A percentile compares a stretch with the other conserved stretches of the same genome.
These are phyloP conservation scores for Chrysoporthe deuterocubensis DNA, from an alignment of 2,329 filamentous ascomycete species.

Conservation along the genomic window DNA sequence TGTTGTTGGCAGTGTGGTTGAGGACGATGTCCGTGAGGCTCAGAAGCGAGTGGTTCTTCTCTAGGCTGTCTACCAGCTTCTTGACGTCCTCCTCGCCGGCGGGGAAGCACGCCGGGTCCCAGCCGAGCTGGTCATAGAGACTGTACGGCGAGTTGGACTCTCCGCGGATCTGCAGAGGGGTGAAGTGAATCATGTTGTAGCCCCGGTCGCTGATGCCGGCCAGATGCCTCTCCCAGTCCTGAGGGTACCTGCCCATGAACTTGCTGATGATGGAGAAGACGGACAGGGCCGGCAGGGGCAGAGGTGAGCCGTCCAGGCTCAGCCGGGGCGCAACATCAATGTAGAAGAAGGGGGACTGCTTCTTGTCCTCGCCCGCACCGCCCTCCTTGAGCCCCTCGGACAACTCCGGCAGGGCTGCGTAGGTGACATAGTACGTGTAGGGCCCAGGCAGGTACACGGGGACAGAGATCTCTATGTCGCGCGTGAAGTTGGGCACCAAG, in stretches of 20 bases:
- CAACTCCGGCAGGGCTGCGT: slow-evolving; percentile 82
- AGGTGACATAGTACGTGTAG: slow-evolving; percentile 94
- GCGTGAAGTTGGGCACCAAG: slow-evolving; percentile 89
- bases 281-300: slow-evolving; percentile 86
- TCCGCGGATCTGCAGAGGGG: slow-evolving; percentile 86
- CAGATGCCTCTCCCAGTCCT: slow-evolving; percentile 88
- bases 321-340: slow-evolving; percentile 90
- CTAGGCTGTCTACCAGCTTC: slow-evolving; percentile 77
- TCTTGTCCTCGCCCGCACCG: slow-evolving; percentile 56
- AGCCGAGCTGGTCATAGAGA: slow-evolving; percentile 87
- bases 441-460: slow-evolving; percentile 82
- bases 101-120: slow-evolving; percentile 82
- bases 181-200: slow-evolving; percentile 99
- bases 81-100: slow-evolving; percentile 82
- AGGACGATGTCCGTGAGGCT: slow-evolving; percentile 95
- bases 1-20: slow-evolving; percentile 97
- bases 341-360: slow-evolving; percentile 80
- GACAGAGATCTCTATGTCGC: slow-evolving; percentile 86
- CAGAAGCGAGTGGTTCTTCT: slow-evolving; percentile 81
- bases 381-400: slow-evolving; percentile 57
- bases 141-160: slow-evolving; percentile 96
- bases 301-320: slow-evolving; percentile 69
- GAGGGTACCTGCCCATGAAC: slow-evolving; percentile 93
- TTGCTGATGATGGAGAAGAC: slow-evolving; percentile 96
- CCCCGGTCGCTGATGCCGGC: slow-evolving; percentile 85